Conservation (phyloP, 371 early-diverging fungal genomes). For the Lichtheimia ramosa region DNA sequence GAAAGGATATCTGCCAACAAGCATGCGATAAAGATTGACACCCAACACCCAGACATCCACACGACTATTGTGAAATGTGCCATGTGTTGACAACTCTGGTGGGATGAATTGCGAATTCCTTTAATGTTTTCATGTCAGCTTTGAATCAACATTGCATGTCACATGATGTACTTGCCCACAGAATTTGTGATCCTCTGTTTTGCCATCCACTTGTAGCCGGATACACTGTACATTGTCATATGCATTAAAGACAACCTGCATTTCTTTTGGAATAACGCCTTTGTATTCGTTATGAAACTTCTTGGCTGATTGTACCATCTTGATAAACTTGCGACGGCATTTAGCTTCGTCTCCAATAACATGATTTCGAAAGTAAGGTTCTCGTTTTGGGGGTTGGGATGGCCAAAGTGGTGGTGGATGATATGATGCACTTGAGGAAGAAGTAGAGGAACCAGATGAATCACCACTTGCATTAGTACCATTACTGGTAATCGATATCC, state of each 20-base stretch:
- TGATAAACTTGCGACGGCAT: slow-evolving; percentile 22
- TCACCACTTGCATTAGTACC: background rate
- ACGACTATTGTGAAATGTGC: slow-evolving; percentile 8
- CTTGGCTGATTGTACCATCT: slow-evolving; percentile 22
- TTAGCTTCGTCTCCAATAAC: slow-evolving; percentile 18
- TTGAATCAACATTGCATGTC: background rate
- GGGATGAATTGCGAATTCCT: slow-evolving; percentile 45
- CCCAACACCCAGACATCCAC: slow-evolving; percentile 45
- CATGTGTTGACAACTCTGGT: slow-evolving; percentile 28
- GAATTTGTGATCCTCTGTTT: slow-evolving; percentile 15
- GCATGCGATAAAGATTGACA: slow-evolving; percentile 40
- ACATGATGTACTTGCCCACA: slow-evolving; percentile 15
- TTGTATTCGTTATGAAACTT: slow-evolving; percentile 8
- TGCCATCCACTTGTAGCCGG: slow-evolving; percentile 10
- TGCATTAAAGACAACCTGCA: slow-evolving; percentile 6
- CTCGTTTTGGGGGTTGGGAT: background rate
- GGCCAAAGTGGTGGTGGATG: slow-evolving; percentile 5
- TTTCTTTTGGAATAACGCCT: background rate
- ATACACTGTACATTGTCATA: slow-evolving; percentile 17
- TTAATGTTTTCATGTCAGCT: background rate
- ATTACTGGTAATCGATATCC: background rate
- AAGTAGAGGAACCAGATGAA: background rate
- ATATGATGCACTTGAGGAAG: background rate
- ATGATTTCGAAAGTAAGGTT: background rate
- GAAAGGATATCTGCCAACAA: slow-evolving; percentile 44